Evolutionary conservation across 2,329 filamentous ascomycete species (phyloP).

Genomic region (Phoma sp.): DNA sequence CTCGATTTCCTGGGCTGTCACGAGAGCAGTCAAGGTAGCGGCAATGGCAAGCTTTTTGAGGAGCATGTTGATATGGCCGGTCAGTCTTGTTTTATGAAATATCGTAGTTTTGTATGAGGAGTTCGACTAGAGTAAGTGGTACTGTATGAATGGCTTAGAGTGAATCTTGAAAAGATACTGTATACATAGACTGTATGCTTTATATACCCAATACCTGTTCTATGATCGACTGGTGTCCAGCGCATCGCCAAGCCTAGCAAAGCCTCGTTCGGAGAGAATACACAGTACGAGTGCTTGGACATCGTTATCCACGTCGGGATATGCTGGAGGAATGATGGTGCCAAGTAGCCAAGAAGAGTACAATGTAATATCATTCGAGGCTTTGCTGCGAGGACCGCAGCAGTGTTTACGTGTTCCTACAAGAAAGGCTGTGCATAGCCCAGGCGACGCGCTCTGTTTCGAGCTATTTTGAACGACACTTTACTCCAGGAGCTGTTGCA

Average conservation of each 20-base stretch:
- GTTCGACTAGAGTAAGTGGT: no score
- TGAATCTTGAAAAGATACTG: no score
- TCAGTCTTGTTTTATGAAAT: no score
- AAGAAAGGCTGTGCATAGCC: slow-evolving; percentile 6
- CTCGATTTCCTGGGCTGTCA: slow-evolving; percentile 36
- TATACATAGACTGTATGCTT: background rate
- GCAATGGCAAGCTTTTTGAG: slow-evolving; percentile 33
- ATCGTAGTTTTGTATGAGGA: no score
- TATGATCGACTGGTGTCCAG: background rate
- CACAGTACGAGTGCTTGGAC: background rate
- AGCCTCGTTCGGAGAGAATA: background rate
- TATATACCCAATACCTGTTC: slow-evolving; percentile 7
- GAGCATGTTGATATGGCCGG: slow-evolving; percentile 15
- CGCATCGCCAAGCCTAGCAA: slow-evolving; percentile 3
- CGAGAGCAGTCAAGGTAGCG: slow-evolving; percentile 28
- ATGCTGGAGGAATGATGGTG: slow-evolving; percentile 9
- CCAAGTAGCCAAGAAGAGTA: slow-evolving; percentile 7
- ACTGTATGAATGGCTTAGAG: no score
- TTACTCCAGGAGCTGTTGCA: background rate
- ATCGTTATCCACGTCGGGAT: background rate
- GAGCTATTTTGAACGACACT: background rate
- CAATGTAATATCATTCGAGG: background rate
- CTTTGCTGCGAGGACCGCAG: background rate
- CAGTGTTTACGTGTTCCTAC: background rate
- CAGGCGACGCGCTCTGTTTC: slow-evolving; percentile 5